Percentiles rank a stretch among this genome's conserved stretches.
These are phyloP conservation scores for Coemansia javaensis DNA, from an alignment of 192 early-diverging fungal species.

Conservation along the genomic window DNA sequence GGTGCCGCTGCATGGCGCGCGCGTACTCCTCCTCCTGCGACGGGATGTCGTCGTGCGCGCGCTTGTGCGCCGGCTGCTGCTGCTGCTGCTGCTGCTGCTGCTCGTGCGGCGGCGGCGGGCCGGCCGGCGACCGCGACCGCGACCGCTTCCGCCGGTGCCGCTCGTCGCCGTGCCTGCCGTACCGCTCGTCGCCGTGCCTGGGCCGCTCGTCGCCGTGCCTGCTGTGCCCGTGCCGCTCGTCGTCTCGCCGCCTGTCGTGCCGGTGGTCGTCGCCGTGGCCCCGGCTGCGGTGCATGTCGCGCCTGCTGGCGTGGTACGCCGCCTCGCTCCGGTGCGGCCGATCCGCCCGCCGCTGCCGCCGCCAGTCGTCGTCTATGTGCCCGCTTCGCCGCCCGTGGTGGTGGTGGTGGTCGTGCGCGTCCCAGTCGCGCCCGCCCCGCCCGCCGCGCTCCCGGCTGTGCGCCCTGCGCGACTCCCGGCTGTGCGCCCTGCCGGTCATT, in stretches of 20 bases:
- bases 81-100: too few relatives aligned
- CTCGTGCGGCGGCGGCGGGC: too few relatives aligned
- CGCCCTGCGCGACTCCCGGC: too few relatives aligned
- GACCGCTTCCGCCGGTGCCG: slow-evolving; percentile 2
- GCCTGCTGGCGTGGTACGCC: neutral
- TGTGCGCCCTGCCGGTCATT: too few relatives aligned
- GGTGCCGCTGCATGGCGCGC: too few relatives aligned
- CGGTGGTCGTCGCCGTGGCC: too few relatives aligned
- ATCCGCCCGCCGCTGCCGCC: neutral
- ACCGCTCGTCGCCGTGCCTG: neutral
- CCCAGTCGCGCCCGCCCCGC: too few relatives aligned
- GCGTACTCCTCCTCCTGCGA: too few relatives aligned
- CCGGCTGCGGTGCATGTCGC: neutral
- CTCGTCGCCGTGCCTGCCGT: neutral
- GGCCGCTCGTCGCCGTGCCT: neutral
- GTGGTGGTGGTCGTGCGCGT: neutral
- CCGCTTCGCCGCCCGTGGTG: slow-evolving; percentile 2
- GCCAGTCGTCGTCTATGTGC: slow-evolving; percentile 1
- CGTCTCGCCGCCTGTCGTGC: too few relatives aligned
- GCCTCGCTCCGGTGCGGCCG: neutral
- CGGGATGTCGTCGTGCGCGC: neutral
- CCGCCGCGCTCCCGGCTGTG: too few relatives aligned
- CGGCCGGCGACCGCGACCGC: neutral
- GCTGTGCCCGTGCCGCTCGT: neutral
- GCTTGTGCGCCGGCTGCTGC: neutral